Percentiles rank a stretch among this genome's conserved stretches.
phyloP scores from a whole-genome alignment of 1,139 yeast species.

The Suzukiozyma palmioleophila region DNA sequence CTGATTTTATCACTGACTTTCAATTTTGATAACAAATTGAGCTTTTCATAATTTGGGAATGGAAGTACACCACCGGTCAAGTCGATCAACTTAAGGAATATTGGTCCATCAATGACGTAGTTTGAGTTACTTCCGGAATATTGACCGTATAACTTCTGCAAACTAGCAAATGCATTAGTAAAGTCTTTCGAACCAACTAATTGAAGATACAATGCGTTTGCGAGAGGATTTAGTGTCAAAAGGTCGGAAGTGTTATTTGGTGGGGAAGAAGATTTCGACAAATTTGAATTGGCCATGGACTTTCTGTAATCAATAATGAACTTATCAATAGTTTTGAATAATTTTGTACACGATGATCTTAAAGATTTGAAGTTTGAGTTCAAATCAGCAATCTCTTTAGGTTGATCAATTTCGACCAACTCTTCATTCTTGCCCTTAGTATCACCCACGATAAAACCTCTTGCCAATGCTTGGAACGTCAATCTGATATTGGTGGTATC shows the following conservation, averaged over 20 bases:
- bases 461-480: conserved; percentile 50
- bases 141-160: conserved; percentile 29
- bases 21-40: conserved; percentile 33
- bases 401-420: conserved; percentile 26
- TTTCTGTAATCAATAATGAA: conserved; percentile 41
- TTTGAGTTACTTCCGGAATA: conserved; percentile 20
- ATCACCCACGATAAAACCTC: conserved; percentile 30
- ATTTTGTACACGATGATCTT: conserved; percentile 18
- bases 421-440: conserved; percentile 23
- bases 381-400: conserved; percentile 15
- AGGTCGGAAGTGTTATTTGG: conserved; percentile 24
- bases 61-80: conserved; percentile 58
- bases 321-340: conserved; percentile 38
- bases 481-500: conserved; percentile 43
- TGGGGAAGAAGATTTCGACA: conserved; percentile 5
- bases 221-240: conserved; percentile 55
- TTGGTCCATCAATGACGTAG: conserved; percentile 21
- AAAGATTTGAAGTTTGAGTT: conserved; percentile 21
- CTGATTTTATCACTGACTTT: conserved; percentile 31
- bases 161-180: conserved; percentile 35
- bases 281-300: conserved; percentile 14
- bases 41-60: conserved; percentile 46
- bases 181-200: conserved; percentile 45
- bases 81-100: conserved; percentile 45
- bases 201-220: conserved; percentile 55